Percentiles rank a stretch among this genome's conserved stretches.
Evolutionary conservation across 1,284 basidiomycete species (phyloP).

Genomic region (Ceratobasidium sp.): DNA sequence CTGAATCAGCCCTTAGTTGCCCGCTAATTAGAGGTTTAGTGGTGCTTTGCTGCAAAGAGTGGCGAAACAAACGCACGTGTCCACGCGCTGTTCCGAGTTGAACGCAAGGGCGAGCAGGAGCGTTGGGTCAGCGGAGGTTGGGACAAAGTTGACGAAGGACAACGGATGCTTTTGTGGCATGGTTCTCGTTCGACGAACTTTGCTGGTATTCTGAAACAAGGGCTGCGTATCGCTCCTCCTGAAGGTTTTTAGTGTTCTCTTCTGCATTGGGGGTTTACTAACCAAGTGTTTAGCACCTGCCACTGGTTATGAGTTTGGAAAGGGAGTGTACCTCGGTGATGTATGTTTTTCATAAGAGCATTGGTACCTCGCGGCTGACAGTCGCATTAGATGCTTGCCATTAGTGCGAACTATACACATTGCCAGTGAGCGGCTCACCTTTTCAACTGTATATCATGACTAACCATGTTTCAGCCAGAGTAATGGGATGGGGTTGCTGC

Average conservation of each 20-base stretch:
- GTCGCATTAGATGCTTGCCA: slow-evolving; percentile 18
- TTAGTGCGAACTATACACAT: slow-evolving; percentile 53
- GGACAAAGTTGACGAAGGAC: slow-evolving; percentile 60
- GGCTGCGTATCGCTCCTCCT: slow-evolving; percentile 73
- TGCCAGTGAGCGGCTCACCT: slow-evolving; percentile 55
- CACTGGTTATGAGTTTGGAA: slow-evolving; percentile 62
- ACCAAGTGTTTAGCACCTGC: slow-evolving; percentile 15
- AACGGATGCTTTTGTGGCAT: slow-evolving; percentile 72
- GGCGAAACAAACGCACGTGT: slow-evolving; percentile 27
- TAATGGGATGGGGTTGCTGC: slow-evolving; percentile 62
- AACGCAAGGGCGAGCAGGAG: slow-evolving; percentile 60
- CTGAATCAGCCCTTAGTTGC: background rate
- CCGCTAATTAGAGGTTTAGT: background rate
- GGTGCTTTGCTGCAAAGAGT: slow-evolving; percentile 48
- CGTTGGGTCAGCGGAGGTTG: slow-evolving; percentile 65
- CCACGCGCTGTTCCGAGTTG: slow-evolving; percentile 43
- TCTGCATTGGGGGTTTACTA: slow-evolving; percentile 4
- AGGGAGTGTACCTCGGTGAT: slow-evolving; percentile 75
- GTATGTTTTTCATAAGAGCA: slow-evolving; percentile 46
- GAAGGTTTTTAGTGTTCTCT: slow-evolving; percentile 56
- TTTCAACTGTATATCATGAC: slow-evolving; percentile 16
- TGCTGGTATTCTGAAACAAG: slow-evolving; percentile 72
- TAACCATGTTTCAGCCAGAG: slow-evolving; percentile 58
- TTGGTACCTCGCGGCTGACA: background rate
- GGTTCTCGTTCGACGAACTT: slow-evolving; percentile 73